phyloP scores from a whole-genome alignment of 768 basidiomycete genomes.

The Tulasnella sp. region DNA sequence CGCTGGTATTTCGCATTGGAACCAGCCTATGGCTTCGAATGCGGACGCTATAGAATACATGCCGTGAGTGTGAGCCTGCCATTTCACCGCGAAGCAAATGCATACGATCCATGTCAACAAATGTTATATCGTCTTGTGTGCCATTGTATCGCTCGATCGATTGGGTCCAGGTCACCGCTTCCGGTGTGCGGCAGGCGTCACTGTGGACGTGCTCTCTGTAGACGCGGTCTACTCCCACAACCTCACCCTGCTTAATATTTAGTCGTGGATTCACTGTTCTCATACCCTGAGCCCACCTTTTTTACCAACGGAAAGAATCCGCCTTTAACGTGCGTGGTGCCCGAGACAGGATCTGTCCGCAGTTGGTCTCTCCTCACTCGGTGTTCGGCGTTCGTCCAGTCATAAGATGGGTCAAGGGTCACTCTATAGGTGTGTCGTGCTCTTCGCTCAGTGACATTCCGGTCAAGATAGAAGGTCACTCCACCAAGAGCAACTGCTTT shows the following conservation, averaged over 20 bases:
- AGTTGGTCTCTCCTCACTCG: constrained; percentile 63
- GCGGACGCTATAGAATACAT: not conserved
- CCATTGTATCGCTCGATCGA: not conserved
- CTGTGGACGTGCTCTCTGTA: not conserved
- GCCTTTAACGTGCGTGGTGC: not conserved
- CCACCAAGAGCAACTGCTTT: constrained; percentile 86
- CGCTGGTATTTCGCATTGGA: not conserved
- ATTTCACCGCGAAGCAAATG: too few relatives aligned
- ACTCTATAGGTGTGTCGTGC: constrained; percentile 82
- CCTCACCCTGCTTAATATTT: not conserved
- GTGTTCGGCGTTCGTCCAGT: constrained; percentile 68
- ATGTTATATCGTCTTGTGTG: not conserved
- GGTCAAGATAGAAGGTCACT: constrained; percentile 82
- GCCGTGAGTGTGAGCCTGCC: too few relatives aligned
- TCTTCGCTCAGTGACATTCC: constrained; percentile 79
- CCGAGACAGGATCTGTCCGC: constrained; percentile 38
- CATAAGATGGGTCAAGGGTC: constrained; percentile 73
- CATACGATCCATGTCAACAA: not conserved
- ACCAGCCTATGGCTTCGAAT: not conserved
- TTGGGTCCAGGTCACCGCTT: not conserved
- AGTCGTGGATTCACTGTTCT: too few relatives aligned
- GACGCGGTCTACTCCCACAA: not conserved
- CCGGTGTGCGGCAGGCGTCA: not conserved
- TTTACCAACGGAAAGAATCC: not conserved
- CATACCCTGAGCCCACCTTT: not conserved